phyloP scores from a whole-genome alignment of 1,139 yeast genomes.

The Sugiyamaella pinicola region DNA sequence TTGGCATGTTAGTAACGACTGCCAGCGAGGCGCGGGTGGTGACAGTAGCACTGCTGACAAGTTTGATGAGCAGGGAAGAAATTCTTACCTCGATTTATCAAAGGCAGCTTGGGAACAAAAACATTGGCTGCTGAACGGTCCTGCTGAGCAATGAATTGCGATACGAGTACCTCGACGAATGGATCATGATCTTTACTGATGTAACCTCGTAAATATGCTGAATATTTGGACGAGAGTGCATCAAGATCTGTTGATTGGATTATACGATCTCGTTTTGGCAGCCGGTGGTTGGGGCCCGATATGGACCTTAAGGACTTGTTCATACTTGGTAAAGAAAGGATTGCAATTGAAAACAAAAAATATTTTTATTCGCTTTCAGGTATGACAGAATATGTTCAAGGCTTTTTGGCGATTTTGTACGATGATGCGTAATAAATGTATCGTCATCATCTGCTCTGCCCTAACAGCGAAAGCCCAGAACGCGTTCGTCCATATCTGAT shows the following conservation, averaged over 20 bases:
- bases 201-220: slow-evolving; percentile 59
- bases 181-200: slow-evolving; percentile 50
- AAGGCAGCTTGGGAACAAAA: slow-evolving; percentile 62
- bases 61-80: background rate
- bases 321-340: background rate
- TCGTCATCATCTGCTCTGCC: no score
- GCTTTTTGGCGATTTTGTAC: no score
- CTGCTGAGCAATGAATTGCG: slow-evolving; percentile 41
- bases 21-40: background rate
- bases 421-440: no score
- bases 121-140: slow-evolving; percentile 29
- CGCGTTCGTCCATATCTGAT: background rate
- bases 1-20: slow-evolving; percentile 20
- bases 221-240: slow-evolving; percentile 73
- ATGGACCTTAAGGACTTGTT: slow-evolving; percentile 1
- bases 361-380: no score
- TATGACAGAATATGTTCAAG: no score
- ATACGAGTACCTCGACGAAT: slow-evolving; percentile 49
- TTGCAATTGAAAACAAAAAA: no score
- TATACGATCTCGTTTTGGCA: slow-evolving; percentile 27
- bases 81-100: slow-evolving; percentile 60
- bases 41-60: background rate
- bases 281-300: background rate
- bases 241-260: slow-evolving; percentile 80
- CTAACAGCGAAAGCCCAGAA: background rate